Evolutionary conservation across 441 rosid genomes (phyloP).

Genomic region (Metrosideros polymorpha): DNA sequence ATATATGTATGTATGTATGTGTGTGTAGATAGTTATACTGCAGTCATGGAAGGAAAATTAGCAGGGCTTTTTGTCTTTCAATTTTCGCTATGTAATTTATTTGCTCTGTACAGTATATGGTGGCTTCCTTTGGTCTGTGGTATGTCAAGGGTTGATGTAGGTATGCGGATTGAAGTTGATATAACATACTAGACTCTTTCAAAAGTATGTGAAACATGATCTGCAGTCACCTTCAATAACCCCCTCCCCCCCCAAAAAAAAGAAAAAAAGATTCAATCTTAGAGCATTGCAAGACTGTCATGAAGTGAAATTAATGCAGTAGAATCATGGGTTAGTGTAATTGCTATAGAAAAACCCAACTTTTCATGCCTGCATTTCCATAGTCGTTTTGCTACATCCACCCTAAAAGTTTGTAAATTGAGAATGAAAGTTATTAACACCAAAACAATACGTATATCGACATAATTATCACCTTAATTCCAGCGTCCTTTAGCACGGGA

Average conservation of each 20-base stretch:
- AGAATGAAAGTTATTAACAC: neutral
- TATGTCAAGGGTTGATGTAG: neutral
- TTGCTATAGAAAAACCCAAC: neutral
- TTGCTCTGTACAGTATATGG: neutral
- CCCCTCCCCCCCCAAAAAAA: too few relatives aligned
- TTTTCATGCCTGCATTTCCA: neutral
- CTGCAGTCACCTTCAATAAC: neutral
- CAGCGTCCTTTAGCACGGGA: neutral
- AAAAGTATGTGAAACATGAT: neutral
- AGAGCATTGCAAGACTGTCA: neutral
- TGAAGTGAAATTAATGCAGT: neutral
- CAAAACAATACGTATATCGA: neutral
- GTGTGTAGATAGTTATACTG: neutral
- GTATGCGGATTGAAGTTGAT: neutral
- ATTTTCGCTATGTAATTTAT: neutral
- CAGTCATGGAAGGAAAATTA: neutral
- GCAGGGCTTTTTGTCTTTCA: neutral
- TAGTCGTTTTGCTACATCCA: neutral
- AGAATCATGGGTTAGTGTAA: neutral
- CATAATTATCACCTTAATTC: neutral
- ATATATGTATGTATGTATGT: too few relatives aligned
- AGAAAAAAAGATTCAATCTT: neutral
- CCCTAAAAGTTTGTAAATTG: neutral
- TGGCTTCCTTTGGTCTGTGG: neutral
- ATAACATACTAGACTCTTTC: neutral